Percentiles rank a stretch among this genome's conserved stretches.
Evolutionary conservation across 2,329 filamentous ascomycete genomes (phyloP).

Genomic region (Ciborinia camelliae): DNA sequence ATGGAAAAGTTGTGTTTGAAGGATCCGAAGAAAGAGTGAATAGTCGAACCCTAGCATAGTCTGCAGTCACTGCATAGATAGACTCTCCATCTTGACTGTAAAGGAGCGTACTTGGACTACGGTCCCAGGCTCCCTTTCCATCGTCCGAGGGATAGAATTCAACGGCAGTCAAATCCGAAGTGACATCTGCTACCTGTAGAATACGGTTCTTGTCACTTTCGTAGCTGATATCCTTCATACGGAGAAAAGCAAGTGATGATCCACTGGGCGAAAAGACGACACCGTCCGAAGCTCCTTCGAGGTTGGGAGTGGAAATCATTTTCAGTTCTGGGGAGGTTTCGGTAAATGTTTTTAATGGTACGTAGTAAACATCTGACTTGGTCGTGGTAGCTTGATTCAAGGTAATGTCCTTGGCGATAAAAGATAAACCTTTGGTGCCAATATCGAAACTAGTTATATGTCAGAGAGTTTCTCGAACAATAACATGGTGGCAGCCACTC

Average conservation of each 20-base stretch:
- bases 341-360: conserved; percentile 29
- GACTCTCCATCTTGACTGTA: conserved; percentile 49
- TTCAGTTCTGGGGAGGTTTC: conserved; percentile 21
- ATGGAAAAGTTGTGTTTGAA: conserved; percentile 8
- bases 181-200: conserved; percentile 58
- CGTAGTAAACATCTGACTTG: conserved; percentile 28
- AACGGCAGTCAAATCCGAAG: conserved; percentile 50
- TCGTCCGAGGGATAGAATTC: conserved; percentile 59
- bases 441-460: conserved; percentile 26
- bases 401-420: conserved; percentile 27
- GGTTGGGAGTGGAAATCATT: conserved; percentile 25
- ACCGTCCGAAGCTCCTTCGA: conserved; percentile 27
- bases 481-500: conserved; percentile 1
- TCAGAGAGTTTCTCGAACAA: neutral
- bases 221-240: conserved; percentile 72
- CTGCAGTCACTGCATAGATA: conserved; percentile 69
- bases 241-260: conserved; percentile 66
- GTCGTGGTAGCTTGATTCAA: conserved; percentile 29
- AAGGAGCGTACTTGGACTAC: conserved; percentile 45
- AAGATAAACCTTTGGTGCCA: conserved; percentile 24
- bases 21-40: conserved; percentile 36
- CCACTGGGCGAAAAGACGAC: conserved; percentile 70
- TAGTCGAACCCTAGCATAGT: conserved; percentile 57
- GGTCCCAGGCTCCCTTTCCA: conserved; percentile 58
- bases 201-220: conserved; percentile 73